Evolutionary conservation across 164 flowering plant species (phyloP).

Genomic region (Umbellularia californica): DNA sequence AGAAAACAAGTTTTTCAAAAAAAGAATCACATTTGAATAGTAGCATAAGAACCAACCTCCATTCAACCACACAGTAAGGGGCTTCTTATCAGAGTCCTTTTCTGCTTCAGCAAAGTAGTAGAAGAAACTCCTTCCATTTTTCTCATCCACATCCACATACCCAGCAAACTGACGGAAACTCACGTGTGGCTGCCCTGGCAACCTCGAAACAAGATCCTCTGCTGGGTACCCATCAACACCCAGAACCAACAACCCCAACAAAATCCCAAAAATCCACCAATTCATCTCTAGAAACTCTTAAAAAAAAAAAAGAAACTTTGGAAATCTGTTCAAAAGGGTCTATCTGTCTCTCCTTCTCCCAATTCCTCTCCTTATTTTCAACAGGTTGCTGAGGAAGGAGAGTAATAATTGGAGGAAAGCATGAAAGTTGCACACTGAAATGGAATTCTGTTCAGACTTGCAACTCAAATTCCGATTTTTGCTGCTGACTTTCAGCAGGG

Average conservation of each 20-base stretch:
- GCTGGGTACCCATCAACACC: constrained; percentile 48
- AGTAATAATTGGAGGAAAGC: neutral
- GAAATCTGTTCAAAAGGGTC: neutral
- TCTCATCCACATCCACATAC: constrained; percentile 73
- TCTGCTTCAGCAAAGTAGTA: constrained; percentile 93
- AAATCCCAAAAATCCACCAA: constrained; percentile 22
- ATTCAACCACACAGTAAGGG: constrained; percentile 93
- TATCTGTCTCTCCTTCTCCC: constrained; percentile 6
- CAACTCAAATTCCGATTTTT: neutral
- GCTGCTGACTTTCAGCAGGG: neutral
- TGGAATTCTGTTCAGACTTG: neutral
- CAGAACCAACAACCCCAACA: constrained; percentile 22
- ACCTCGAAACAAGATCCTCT: constrained; percentile 64
- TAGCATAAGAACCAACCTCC: constrained; percentile 53
- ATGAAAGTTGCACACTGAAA: neutral
- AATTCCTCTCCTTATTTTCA: neutral
- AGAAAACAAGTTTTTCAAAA: neutral
- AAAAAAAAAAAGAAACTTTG: neutral
- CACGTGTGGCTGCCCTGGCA: constrained; percentile 90
- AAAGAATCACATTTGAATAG: neutral
- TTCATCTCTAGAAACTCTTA: neutral
- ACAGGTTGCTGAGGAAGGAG: neutral
- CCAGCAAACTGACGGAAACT: constrained; percentile 85
- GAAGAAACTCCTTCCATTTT: constrained; percentile 82
- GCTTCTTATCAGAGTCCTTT: constrained; percentile 45